Evolutionary conservation across 305 asterid genomes (phyloP).

Genomic region (Fraxinus platypoda): DNA sequence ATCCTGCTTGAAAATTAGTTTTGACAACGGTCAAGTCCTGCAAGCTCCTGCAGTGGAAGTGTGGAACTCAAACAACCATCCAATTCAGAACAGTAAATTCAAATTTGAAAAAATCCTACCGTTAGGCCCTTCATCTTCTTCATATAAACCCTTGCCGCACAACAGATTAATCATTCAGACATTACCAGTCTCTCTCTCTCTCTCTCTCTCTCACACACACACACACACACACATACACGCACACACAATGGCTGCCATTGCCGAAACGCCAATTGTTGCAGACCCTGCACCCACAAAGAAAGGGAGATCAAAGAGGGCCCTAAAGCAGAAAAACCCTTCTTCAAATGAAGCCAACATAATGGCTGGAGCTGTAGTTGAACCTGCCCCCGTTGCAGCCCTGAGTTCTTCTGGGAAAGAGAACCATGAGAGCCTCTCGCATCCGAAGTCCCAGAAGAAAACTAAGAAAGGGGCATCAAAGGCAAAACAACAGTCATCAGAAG

Average conservation of each 20-base stretch:
- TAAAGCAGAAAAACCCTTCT: conserved; percentile 47
- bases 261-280: conserved; percentile 31
- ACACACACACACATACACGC: background rate
- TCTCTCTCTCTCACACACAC: background rate
- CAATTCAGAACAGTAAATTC: conserved; percentile 10
- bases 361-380: conserved; percentile 41
- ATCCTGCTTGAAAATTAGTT: background rate
- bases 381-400: conserved; percentile 33
- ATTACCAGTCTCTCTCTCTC: background rate
- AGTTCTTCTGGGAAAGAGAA: conserved; percentile 53
- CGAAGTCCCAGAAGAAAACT: conserved; percentile 38
- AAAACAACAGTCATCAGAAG: conserved; percentile 33
- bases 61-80: background rate
- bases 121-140: conserved; percentile 17
- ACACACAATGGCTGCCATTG: conserved; percentile 39
- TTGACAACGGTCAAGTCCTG: conserved; percentile 16
- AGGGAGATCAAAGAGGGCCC: conserved; percentile 51
- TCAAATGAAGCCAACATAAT: conserved; percentile 59
- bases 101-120: conserved; percentile 34
- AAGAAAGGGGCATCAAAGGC: conserved; percentile 61
- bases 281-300: conserved; percentile 51
- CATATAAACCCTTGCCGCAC: background rate
- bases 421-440: conserved; percentile 41
- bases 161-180: background rate
- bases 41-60: background rate